A percentile compares a stretch with the other conserved stretches of the same genome.
Conservation (phyloP, 306 rosid species). For the Chamaecrista fasciculata region DNA sequence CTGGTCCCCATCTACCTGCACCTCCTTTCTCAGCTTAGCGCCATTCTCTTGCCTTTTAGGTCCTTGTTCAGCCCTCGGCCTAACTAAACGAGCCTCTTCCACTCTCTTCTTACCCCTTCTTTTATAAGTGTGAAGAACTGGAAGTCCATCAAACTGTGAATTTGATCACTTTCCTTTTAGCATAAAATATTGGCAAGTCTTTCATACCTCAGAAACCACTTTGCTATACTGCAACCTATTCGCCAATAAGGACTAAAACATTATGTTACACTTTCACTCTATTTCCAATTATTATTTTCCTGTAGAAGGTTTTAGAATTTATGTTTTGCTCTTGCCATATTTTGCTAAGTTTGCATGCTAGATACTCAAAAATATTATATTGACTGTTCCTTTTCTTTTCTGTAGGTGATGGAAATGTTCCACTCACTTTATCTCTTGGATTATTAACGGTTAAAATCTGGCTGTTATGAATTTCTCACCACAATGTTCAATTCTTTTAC, state of each 20-base stretch:
- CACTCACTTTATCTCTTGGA: conserved; percentile 79
- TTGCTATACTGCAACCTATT: conserved; percentile 12
- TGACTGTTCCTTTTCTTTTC: conserved; percentile 26
- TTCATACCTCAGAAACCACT: not conserved
- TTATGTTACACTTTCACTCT: not conserved
- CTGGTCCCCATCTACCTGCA: too few relatives aligned
- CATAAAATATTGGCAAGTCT: not conserved
- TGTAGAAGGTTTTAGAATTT: conserved; percentile 2
- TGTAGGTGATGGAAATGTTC: conserved; percentile 85
- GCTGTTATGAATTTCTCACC: not conserved
- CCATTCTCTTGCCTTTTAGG: too few relatives aligned
- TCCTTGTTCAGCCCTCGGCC: too few relatives aligned
- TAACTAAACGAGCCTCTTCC: too few relatives aligned
- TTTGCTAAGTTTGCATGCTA: not conserved
- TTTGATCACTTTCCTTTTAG: conserved; percentile 13
- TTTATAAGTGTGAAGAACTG: too few relatives aligned
- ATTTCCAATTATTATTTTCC: not conserved
- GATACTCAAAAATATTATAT: not conserved
- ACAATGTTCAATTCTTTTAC: conserved; percentile 20
- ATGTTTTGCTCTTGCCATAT: not conserved
- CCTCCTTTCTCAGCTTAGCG: too few relatives aligned
- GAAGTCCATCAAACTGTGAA: too few relatives aligned
- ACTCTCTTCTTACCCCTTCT: too few relatives aligned
- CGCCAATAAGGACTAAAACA: conserved; percentile 7
- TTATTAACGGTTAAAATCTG: conserved; percentile 71